Evolutionary conservation across 2,329 filamentous ascomycete species (phyloP).

Genomic region (Capronia americana): DNA sequence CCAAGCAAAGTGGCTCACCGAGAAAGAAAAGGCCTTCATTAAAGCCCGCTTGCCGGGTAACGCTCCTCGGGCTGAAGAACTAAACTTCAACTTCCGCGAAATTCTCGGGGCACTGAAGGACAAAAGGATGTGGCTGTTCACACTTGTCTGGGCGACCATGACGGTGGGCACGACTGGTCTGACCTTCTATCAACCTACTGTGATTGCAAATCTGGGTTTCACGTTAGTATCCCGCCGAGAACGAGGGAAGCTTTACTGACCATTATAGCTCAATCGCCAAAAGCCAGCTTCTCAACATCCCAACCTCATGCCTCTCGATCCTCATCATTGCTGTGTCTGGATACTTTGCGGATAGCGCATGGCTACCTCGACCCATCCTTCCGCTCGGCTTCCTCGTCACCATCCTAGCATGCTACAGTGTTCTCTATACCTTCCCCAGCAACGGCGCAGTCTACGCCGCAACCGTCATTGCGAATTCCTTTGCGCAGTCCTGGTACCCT

Average conservation of each 20-base stretch:
- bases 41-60: conserved; percentile 54
- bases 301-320: conserved; percentile 52
- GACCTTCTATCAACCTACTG: conserved; percentile 52
- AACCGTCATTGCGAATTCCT: conserved; percentile 53
- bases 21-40: conserved; percentile 57
- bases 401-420: conserved; percentile 55
- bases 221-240: conserved; percentile 44
- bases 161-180: conserved; percentile 55
- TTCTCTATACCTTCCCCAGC: conserved; percentile 55
- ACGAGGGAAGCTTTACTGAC: background rate
- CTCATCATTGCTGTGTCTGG: conserved; percentile 53
- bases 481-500: conserved; percentile 55
- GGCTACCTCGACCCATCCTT: conserved; percentile 53
- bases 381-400: conserved; percentile 53
- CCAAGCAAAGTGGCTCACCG: conserved; percentile 54
- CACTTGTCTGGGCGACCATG: conserved; percentile 55
- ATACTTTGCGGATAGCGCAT: conserved; percentile 52
- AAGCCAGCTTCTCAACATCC: conserved; percentile 59
- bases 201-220: conserved; percentile 51
- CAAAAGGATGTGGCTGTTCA: conserved; percentile 54
- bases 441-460: conserved; percentile 57
- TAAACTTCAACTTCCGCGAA: conserved; percentile 51
- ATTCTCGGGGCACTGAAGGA: conserved; percentile 50
- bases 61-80: conserved; percentile 49
- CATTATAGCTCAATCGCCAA: conserved; percentile 51